Base-by-base conservation (phyloP, 1,139 yeast species). In the Geotrichum fermentans region DNA sequence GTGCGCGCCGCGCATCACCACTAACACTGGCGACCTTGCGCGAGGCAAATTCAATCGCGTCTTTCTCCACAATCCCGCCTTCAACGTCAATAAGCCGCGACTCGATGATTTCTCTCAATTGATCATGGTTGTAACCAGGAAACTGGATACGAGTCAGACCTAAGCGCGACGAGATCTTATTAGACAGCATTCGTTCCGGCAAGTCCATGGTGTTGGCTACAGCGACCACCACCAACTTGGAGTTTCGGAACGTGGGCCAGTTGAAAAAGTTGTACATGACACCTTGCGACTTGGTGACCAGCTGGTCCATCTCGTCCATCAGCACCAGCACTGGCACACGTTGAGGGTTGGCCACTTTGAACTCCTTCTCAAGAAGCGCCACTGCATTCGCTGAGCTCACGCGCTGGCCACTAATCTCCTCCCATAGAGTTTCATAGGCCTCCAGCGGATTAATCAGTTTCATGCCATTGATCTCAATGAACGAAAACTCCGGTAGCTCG, bases 121-220 rank as follows among this genome's bases (percentile, higher is more conserved):
- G 95, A 40, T 78, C 80, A 60, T 80, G 85, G 0, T 90, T 82
- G 62, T 94, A 92, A 2, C 97, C 97, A 1, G 87, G 79, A 62
- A 92, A 94, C 66, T 85, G 88, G 43, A 92, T 77, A 66, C 97
- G 78, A 14, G 88, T 80, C 44, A 90, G 73, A 2, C 99, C 98
- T 53, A 94, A 73, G 58, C 99, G 79, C 0, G 97, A 88, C 1
- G 96, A 83, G 6, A 89, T 85, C 65, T 92, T 92, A 67, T 89
- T 90, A 20, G 95, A 82, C 40, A 92, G 71, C 45, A 83, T 76
- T 53, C 97, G 74, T 63, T 92, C 98, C 0, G 98, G 98, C 45
- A 92, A 71, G 68, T 92, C 97, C 97, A 94, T 89, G 0, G 97
- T 90, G 62, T 94, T 94, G 6, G 97, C 97, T 29, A 92, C 90